phyloP scores from a whole-genome alignment of 129 eudicot species.

The Dittrichia graveolens region DNA sequence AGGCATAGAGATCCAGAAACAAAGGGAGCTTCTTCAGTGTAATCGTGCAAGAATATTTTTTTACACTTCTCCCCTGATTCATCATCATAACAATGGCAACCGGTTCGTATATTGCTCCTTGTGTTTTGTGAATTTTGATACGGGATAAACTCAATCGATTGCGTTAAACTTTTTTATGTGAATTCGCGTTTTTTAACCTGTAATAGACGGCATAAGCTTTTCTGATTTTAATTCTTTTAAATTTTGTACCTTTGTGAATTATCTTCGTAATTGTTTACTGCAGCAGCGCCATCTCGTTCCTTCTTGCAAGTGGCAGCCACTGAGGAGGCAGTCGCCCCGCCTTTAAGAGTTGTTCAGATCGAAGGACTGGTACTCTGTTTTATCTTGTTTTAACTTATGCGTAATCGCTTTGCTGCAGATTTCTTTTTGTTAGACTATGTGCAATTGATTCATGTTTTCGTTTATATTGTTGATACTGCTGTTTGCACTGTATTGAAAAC shows the following conservation, averaged over 20 bases:
- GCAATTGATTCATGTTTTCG: not conserved
- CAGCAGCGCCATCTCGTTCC: slow-evolving; percentile 65
- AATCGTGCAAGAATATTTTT: not conserved
- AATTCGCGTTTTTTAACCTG: not conserved
- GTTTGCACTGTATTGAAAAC: too few species aligned
- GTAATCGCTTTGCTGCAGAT: not conserved
- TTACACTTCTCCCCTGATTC: slow-evolving; percentile 1
- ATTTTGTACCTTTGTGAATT: not conserved
- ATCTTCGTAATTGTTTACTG: slow-evolving; percentile 24
- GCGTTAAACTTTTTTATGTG: not conserved
- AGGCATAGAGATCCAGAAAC: slow-evolving; percentile 4
- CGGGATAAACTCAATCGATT: not conserved
- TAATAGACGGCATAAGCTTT: not conserved
- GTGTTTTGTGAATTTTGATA: not conserved
- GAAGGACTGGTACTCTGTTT: slow-evolving; percentile 77
- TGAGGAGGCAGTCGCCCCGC: slow-evolving; percentile 70
- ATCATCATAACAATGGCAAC: slow-evolving; percentile 34
- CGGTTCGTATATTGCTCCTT: slow-evolving; percentile 23
- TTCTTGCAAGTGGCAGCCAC: slow-evolving; percentile 91
- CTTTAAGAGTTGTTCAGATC: slow-evolving; percentile 92
- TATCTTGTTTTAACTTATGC: slow-evolving; percentile 5
- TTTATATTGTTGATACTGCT: not conserved
- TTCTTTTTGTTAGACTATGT: not conserved
- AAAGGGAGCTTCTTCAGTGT: slow-evolving; percentile 24
- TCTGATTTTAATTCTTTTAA: not conserved